Base-by-base conservation (phyloP, 371 early-diverging fungal species). In the Mucor circinelloides region DNA sequence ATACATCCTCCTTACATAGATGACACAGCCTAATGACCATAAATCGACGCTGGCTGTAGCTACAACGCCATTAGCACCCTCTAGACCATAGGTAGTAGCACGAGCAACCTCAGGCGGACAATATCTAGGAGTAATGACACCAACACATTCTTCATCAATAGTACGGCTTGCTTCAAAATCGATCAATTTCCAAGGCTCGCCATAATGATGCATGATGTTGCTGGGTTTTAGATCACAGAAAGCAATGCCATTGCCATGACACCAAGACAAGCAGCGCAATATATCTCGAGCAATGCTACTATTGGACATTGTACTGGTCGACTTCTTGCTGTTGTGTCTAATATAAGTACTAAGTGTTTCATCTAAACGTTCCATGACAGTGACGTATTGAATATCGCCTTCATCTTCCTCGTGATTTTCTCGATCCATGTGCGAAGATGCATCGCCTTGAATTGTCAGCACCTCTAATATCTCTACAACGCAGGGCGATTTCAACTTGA, bases 81-180 rank as follows among this genome's bases (percentile, higher is more conserved):
- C 83, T 9, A 80, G 59, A 1, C 83, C 83, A 44, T 83, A 83
- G 0, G 83, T 83, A 1, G 83, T 83, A 6, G 83, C 83, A 23
- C 78, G 66, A 10, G 83, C 83, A 0, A 83, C 83, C 62, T 83
- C 83, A 64, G 83, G 83, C 8, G 83, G 75, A 69, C 74, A 76
- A 50, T 71, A 73, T 6, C 71, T 56, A 34, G 71, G 71, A 9
- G 75, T 71, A 40, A 70, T 71, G 2, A 71, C 71, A 40, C 68
- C 66, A 10, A 71, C 68, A 63, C 71, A 71, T 32, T 74, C 71
- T 56, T 68, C 77, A 6, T 74, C 72, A 48, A 82, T 82, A 2
- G 78, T 82, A 10, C 82, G 75, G 59, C 82, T 79, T 40, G 76
- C 82, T 64, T 82, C 82, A 66, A 82, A 79, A 52, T 82, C 82